phyloP scores from a whole-genome alignment of 2,329 filamentous ascomycete genomes.

The Aspergillus pseudotamarii region DNA sequence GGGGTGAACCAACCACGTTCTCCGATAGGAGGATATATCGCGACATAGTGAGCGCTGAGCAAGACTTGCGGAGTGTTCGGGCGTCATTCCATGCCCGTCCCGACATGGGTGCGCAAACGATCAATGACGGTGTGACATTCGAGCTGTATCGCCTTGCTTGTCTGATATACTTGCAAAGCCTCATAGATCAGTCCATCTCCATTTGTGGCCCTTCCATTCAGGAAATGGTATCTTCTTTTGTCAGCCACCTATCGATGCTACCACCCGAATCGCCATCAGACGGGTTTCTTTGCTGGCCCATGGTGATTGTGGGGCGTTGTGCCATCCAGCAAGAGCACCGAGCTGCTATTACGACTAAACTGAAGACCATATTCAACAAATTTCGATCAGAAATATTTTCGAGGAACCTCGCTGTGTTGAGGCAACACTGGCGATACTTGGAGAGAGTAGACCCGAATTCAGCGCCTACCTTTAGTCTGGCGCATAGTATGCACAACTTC shows the following conservation, averaged over 20 bases:
- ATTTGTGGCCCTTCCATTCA: neutral
- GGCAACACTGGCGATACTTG: neutral
- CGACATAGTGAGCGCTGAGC: neutral
- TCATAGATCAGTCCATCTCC: neutral
- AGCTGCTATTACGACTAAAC: neutral
- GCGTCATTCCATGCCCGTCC: neutral
- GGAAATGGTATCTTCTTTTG: slow-evolving; percentile 1
- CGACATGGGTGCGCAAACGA: slow-evolving; percentile 1
- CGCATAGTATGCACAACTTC: neutral
- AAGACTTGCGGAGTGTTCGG: neutral
- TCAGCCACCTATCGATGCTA: neutral
- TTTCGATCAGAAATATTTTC: neutral
- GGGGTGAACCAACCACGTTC: neutral
- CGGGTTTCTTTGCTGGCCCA: slow-evolving; percentile 12
- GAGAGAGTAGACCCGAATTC: neutral
- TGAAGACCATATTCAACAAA: neutral
- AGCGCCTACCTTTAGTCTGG: neutral
- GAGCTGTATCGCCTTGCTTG: slow-evolving; percentile 11
- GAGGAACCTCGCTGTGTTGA: neutral
- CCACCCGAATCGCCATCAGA: slow-evolving; percentile 1
- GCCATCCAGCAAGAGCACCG: neutral
- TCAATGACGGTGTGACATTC: slow-evolving; percentile 5
- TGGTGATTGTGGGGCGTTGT: slow-evolving; percentile 10
- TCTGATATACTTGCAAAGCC: slow-evolving; percentile 4
- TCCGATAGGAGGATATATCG: neutral